These are phyloP conservation scores for Boletus vinaceobasis DNA, from an alignment of 768 basidiomycete species.

Conservation along the genomic window DNA sequence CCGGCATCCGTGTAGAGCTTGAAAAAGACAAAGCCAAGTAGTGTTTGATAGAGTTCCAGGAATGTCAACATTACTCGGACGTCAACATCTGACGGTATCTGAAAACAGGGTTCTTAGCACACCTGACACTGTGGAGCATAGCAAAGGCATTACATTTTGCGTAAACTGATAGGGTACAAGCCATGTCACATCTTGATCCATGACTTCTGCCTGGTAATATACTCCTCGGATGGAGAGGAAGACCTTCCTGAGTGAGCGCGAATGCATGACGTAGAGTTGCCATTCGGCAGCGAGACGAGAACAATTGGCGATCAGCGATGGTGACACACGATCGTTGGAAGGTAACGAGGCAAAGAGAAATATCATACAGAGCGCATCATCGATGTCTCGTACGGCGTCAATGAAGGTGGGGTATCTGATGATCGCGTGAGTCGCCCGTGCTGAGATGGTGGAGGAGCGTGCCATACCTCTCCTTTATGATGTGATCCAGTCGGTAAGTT, in stretches of 20 bases:
- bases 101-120: conserved; percentile 9
- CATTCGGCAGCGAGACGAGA: conserved; percentile 88
- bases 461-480: conserved; percentile 91
- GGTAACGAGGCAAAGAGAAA: conserved; percentile 91
- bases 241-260: conserved; percentile 77
- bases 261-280: conserved; percentile 94
- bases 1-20: conserved; percentile 96
- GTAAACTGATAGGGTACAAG: conserved; percentile 97
- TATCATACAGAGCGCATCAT: conserved; percentile 94
- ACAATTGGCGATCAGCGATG: conserved; percentile 87
- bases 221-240: conserved; percentile 98
- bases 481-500: conserved; percentile 87
- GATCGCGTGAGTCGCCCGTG: conserved; percentile 6
- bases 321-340: conserved; percentile 75
- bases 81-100: conserved; percentile 96
- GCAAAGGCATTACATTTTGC: conserved; percentile 62
- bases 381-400: conserved; percentile 92
- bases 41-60: conserved; percentile 94
- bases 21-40: conserved; percentile 94
- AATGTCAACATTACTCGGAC: conserved; percentile 98
- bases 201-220: conserved; percentile 94
- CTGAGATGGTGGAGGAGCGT: background rate
- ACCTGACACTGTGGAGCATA: background rate
- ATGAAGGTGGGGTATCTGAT: conserved; percentile 93
- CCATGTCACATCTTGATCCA: conserved; percentile 93